These are phyloP conservation scores for Poa annua DNA, from an alignment of 176 grass and related monocot genomes.

Conservation along the genomic window DNA sequence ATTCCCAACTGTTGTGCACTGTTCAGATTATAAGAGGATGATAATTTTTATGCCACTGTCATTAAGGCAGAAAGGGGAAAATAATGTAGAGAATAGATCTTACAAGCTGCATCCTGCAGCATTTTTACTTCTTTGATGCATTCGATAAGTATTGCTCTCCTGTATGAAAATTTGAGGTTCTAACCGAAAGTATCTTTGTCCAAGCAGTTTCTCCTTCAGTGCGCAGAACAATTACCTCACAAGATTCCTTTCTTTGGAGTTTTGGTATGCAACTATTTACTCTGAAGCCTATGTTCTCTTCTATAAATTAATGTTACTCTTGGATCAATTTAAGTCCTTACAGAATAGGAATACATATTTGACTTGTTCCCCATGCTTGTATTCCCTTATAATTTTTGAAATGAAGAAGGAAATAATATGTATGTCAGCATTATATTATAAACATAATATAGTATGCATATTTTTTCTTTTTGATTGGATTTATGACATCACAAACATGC, in stretches of 20 bases:
- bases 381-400: slow-evolving; percentile 4
- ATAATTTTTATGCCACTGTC: not conserved
- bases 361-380: slow-evolving; percentile 30
- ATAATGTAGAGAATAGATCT: not conserved
- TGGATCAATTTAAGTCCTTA: slow-evolving; percentile 29
- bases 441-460: slow-evolving; percentile 20
- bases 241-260: slow-evolving; percentile 96
- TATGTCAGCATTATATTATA: slow-evolving; percentile 13
- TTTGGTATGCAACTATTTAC: slow-evolving; percentile 66
- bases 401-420: not conserved
- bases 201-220: slow-evolving; percentile 83
- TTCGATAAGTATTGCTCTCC: not conserved
- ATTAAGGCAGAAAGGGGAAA: slow-evolving; percentile 16
- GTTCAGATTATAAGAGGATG: slow-evolving; percentile 10
- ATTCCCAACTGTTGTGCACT: slow-evolving; percentile 1
- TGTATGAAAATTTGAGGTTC: slow-evolving; percentile 36
- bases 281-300: slow-evolving; percentile 3
- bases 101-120: slow-evolving; percentile 25
- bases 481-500: slow-evolving; percentile 20
- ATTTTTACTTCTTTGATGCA: slow-evolving; percentile 28
- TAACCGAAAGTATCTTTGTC: slow-evolving; percentile 51
- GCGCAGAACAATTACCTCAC: slow-evolving; percentile 90
- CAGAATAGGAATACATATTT: slow-evolving; percentile 3
- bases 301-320: slow-evolving; percentile 31
- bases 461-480: slow-evolving; percentile 11